Conservation (phyloP, 331 rosid species). For the Rosa hybrid region DNA sequence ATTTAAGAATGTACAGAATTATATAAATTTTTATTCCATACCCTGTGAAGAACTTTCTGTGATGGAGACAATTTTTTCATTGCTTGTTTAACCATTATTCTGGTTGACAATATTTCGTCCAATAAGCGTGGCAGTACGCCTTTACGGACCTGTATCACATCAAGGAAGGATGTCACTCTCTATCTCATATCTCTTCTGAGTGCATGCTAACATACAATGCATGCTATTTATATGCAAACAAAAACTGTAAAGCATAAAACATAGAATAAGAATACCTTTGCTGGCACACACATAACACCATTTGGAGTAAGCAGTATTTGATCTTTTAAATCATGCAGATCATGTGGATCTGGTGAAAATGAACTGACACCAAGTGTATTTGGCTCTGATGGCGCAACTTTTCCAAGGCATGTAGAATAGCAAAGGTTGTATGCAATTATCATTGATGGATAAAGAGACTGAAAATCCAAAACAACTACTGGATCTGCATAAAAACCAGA, state of each 20-base stretch:
- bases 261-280: slow-evolving; percentile 55
- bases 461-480: slow-evolving; percentile 90
- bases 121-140: slow-evolving; percentile 82
- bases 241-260: background rate
- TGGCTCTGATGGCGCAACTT: slow-evolving; percentile 61
- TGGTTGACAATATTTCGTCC: slow-evolving; percentile 89
- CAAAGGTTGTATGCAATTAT: slow-evolving; percentile 97
- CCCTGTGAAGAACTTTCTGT: slow-evolving; percentile 86
- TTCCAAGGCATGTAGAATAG: slow-evolving; percentile 93
- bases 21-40: slow-evolving; percentile 24
- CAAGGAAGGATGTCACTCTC: slow-evolving; percentile 9
- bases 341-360: slow-evolving; percentile 65
- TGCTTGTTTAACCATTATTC: slow-evolving; percentile 92
- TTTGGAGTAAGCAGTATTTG: slow-evolving; percentile 80
- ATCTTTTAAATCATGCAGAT: slow-evolving; percentile 61
- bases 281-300: slow-evolving; percentile 87
- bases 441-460: slow-evolving; percentile 96
- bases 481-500: slow-evolving; percentile 97
- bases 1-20: background rate
- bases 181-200: slow-evolving; percentile 3
- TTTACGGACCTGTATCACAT: slow-evolving; percentile 66
- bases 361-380: slow-evolving; percentile 81
- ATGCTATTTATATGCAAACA: background rate
- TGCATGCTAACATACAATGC: background rate
- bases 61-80: slow-evolving; percentile 77